Conservation (phyloP, 139 green algal genomes). For the Picochlorum sp. region DNA sequence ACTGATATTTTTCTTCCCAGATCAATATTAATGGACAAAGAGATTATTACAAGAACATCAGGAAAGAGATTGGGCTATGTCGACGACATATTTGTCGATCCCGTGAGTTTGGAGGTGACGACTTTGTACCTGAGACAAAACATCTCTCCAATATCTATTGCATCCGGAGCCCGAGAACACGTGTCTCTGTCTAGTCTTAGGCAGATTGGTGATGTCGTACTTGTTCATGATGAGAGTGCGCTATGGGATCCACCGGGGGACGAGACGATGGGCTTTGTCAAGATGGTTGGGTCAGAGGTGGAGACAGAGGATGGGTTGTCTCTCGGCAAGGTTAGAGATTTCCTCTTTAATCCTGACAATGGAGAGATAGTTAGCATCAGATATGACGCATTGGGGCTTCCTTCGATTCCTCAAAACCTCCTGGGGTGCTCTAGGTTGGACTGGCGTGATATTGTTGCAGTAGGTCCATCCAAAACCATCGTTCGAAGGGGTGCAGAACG, state of each 20-base stretch:
- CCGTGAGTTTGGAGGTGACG: constrained; percentile 33
- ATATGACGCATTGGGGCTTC: constrained; percentile 66
- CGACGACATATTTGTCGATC: constrained; percentile 56
- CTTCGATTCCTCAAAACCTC: constrained; percentile 50
- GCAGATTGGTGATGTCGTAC: constrained; percentile 69
- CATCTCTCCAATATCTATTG: constrained; percentile 17
- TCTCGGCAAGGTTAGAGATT: constrained; percentile 66
- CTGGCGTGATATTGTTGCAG: constrained; percentile 16
- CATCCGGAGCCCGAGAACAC: constrained; percentile 15
- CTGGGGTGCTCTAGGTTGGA: constrained; percentile 46
- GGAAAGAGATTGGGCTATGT: constrained; percentile 51
- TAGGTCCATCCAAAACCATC: constrained; percentile 13
- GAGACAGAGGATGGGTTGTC: constrained; percentile 36
- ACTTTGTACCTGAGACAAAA: constrained; percentile 52
- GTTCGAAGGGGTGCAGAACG: constrained; percentile 16
- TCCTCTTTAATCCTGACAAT: constrained; percentile 62
- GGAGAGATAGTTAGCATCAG: constrained; percentile 46
- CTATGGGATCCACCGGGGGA: constrained; percentile 39
- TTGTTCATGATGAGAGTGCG: constrained; percentile 60
- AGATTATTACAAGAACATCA: constrained; percentile 35
- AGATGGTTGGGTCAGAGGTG: constrained; percentile 54
- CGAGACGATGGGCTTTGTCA: constrained; percentile 33
- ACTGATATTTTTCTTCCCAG: constrained; percentile 13
- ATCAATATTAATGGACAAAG: constrained; percentile 24
- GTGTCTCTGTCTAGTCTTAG: constrained; percentile 44